A percentile compares a stretch with the other conserved stretches of the same genome.
phyloP scores from a whole-genome alignment of 208 protist genomes.

The Porcisia deanei region DNA sequence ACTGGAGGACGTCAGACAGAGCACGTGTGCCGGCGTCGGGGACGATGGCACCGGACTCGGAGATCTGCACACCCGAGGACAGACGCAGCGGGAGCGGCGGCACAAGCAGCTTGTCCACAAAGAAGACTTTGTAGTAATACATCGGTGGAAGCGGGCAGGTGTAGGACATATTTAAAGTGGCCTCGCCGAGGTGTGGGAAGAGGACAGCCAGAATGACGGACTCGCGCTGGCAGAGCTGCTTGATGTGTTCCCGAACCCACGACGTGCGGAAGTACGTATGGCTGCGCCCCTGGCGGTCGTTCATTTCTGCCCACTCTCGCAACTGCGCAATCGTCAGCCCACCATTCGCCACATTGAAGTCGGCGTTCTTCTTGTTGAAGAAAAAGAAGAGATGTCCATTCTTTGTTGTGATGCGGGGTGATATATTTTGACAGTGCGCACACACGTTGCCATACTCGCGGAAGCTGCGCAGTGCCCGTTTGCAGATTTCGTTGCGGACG shows the following conservation, averaged over 20 bases:
- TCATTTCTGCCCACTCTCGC: constrained; percentile 63
- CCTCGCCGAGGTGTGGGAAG: constrained; percentile 83
- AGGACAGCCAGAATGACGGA: constrained; percentile 58
- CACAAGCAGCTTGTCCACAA: constrained; percentile 86
- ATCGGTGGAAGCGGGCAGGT: constrained; percentile 47
- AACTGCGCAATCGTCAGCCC: constrained; percentile 59
- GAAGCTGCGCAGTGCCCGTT: constrained; percentile 68
- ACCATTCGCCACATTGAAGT: constrained; percentile 59
- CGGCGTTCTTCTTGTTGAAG: constrained; percentile 63
- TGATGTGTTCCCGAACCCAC: constrained; percentile 74
- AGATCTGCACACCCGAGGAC: constrained; percentile 75
- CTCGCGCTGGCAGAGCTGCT: constrained; percentile 80
- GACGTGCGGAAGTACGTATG: constrained; percentile 71
- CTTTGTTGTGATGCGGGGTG: constrained; percentile 72
- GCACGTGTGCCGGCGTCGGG: constrained; percentile 67
- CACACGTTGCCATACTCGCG: constrained; percentile 64
- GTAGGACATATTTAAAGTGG: constrained; percentile 58
- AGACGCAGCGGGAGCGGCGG: constrained; percentile 84
- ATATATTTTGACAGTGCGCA: constrained; percentile 75
- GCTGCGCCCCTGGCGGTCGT: constrained; percentile 59
- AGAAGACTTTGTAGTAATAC: constrained; percentile 84
- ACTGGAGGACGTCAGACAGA: constrained; percentile 75
- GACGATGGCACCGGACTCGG: constrained; percentile 58
- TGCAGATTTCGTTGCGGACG: constrained; percentile 74
- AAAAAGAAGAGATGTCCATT: constrained; percentile 88